Conservation (phyloP, 305 asterid genomes). For the Ruellia speciosa region DNA sequence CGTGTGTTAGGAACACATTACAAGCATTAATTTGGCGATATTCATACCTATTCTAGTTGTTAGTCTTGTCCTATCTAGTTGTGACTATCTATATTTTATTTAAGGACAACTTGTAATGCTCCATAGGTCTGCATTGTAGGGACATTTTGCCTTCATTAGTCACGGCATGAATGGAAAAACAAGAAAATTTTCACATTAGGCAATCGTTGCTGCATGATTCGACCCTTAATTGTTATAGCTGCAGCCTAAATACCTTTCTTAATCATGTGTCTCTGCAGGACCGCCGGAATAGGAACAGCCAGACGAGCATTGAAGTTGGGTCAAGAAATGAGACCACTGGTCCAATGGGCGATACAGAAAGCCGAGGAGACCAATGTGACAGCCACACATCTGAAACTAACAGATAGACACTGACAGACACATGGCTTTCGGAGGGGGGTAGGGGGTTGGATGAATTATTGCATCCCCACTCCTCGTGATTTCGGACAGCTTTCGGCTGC, state of each 20-base stretch:
- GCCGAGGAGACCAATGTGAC: slow-evolving; percentile 37
- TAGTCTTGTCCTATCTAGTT: not conserved
- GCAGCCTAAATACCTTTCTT: not conserved
- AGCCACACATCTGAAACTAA: slow-evolving; percentile 38
- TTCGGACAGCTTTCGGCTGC: slow-evolving; percentile 21
- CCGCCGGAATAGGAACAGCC: slow-evolving; percentile 62
- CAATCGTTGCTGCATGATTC: no score
- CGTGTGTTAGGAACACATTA: no score
- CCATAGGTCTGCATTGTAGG: not conserved
- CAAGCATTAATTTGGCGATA: no score
- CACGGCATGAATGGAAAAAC: no score
- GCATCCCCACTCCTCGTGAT: slow-evolving; percentile 20
- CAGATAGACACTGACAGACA: slow-evolving; percentile 32
- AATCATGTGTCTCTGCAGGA: slow-evolving; percentile 35
- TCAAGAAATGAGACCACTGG: slow-evolving; percentile 49
- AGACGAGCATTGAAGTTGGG: slow-evolving; percentile 76
- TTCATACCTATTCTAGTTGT: not conserved
- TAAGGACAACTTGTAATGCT: not conserved
- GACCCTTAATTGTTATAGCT: no score
- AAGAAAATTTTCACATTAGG: no score
- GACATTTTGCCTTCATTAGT: not conserved
- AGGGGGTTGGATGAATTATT: slow-evolving; percentile 14
- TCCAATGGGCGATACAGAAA: slow-evolving; percentile 41
- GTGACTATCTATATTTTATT: not conserved
- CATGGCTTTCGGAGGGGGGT: slow-evolving; percentile 18